phyloP scores from a whole-genome alignment of 2,329 filamentous ascomycete genomes.

The Magnaporthiopsis poae region DNA sequence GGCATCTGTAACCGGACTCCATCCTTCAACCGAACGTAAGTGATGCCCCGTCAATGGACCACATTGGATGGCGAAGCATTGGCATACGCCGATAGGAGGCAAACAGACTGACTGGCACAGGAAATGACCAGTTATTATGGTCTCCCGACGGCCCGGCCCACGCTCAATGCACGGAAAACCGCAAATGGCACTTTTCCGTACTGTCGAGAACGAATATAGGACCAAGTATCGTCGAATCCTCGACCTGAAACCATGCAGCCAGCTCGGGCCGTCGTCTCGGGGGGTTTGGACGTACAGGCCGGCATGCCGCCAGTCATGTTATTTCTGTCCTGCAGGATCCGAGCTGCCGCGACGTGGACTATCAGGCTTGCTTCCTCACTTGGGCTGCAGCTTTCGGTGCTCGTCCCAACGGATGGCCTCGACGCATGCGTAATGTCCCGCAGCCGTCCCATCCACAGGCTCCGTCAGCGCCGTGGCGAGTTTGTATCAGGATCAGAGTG shows the following conservation, averaged over 20 bases:
- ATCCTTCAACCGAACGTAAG: background rate
- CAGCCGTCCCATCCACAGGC: background rate
- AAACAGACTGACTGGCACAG: background rate
- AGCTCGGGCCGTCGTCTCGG: background rate
- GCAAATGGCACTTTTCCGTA: background rate
- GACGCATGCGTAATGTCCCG: background rate
- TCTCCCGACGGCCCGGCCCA: background rate
- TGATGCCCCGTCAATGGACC: background rate
- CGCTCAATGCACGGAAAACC: background rate
- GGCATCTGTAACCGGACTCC: background rate
- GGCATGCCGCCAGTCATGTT: background rate
- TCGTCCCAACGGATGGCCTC: background rate
- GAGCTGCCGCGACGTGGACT: background rate
- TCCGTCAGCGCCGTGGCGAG: background rate
- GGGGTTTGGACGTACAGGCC: background rate
- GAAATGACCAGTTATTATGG: background rate
- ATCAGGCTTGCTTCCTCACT: background rate
- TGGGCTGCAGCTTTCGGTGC: background rate
- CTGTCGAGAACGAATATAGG: background rate
- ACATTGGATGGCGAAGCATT: background rate
- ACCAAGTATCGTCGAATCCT: background rate
- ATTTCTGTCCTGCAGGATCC: background rate
- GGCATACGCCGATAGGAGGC: background rate
- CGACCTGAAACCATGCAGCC: background rate
- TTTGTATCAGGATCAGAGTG: background rate